These are phyloP conservation scores for Penicillium verhagenii DNA, from an alignment of 495 filamentous ascomycete species.

Conservation along the genomic window DNA sequence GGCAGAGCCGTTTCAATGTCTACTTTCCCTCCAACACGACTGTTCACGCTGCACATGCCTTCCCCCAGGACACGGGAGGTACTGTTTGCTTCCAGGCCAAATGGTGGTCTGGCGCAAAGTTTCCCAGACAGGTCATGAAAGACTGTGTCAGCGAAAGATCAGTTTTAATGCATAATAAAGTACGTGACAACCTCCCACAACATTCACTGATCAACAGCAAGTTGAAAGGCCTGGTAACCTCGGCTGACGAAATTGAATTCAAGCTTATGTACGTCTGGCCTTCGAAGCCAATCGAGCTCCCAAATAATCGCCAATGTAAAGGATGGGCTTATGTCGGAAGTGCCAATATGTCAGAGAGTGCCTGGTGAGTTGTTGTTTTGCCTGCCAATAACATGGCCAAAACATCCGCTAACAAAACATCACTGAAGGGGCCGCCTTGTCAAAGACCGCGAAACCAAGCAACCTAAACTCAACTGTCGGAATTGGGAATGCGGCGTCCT, in stretches of 20 bases:
- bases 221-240: no score
- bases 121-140: constrained; percentile 67
- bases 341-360: constrained; percentile 87
- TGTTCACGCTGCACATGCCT: constrained; percentile 60
- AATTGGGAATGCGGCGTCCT: constrained; percentile 98
- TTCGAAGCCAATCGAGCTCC: constrained; percentile 29
- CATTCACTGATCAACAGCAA: background rate
- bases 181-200: constrained; percentile 12
- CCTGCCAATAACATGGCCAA: background rate
- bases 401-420: background rate
- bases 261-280: constrained; percentile 66
- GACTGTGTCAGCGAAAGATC: constrained; percentile 71
- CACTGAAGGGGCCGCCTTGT: constrained; percentile 65
- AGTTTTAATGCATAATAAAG: constrained; percentile 87
- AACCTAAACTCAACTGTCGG: constrained; percentile 73
- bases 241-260: no score
- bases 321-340: constrained; percentile 90
- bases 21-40: constrained; percentile 83
- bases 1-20: constrained; percentile 57
- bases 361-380: constrained; percentile 62
- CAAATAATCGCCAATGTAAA: constrained; percentile 22
- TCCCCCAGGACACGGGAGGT: constrained; percentile 56
- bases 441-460: constrained; percentile 60
- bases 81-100: constrained; percentile 74
- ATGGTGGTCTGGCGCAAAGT: constrained; percentile 64